Evolutionary conservation across 768 basidiomycete genomes (phyloP), one percentile per base, ranked within the genome.

Genomic region (Boletus reticulatus): DNA sequence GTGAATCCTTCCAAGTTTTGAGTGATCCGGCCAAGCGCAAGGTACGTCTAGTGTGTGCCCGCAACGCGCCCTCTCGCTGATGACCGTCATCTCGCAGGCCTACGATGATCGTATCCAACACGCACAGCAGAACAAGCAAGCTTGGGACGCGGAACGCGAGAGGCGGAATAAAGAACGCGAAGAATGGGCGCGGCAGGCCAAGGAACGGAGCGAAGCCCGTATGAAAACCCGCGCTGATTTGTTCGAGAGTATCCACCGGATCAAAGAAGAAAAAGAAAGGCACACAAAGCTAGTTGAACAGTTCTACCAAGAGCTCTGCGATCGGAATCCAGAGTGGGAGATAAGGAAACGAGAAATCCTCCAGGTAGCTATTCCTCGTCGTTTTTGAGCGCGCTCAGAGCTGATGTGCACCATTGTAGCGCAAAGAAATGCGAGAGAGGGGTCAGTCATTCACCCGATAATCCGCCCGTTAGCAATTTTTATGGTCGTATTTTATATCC

Each of bases 261-360:
- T 80, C 54, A 78, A 75, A 54, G 71, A 74, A 56, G 78, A 76
- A 63, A 71, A 72, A 20, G 70, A 67, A 48, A 68, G 72, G 56
- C 74, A 78, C 41, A 55, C 73, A 6, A 68, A 71, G 44, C 71
- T 84, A 65, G 78, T 81, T 4, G 76, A 80, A 39, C 78, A 81
- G 41, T 76, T 87, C 63, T 73, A 87, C 45, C 74, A 79, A 39
- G 81, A 82, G 39, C 74, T 88, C 54, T 74, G 80, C 53, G 73
- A 77, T 39, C 67, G 74, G 51, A 83, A 80, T 61, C 86, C 87
- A 37, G 86, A 86, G 56, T 85, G 85, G 80, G 78, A 81, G 57
- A 75, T 74, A 20, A 78, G 87, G 50, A 76, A 76, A 65, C 75
- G 76, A 62, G 78, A 78, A 52, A 76, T 76, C 4, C 72, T 80